A percentile compares a stretch with the other conserved stretches of the same genome.
Conservation (phyloP, 2,329 filamentous ascomycete genomes). For the Myriosclerotinia duriaeana region DNA sequence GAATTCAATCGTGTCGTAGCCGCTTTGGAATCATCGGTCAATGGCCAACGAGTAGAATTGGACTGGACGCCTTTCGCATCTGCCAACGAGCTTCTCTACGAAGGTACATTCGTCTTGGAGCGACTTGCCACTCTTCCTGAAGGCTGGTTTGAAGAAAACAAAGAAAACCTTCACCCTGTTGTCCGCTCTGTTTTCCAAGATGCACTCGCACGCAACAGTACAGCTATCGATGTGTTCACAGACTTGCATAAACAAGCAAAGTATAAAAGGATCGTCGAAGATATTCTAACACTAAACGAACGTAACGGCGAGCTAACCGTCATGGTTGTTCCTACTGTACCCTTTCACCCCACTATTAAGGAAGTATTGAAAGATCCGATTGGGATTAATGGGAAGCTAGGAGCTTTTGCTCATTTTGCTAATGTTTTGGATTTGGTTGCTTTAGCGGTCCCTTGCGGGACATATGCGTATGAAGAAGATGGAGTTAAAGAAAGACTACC, state of each 20-base stretch:
- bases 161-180: slow-evolving; percentile 50
- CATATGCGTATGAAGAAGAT: slow-evolving; percentile 30
- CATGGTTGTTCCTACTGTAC: slow-evolving; percentile 53
- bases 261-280: slow-evolving; percentile 46
- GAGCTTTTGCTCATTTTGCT: slow-evolving; percentile 53
- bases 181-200: slow-evolving; percentile 48
- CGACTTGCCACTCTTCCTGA: slow-evolving; percentile 47
- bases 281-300: slow-evolving; percentile 41
- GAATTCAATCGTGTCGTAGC: slow-evolving; percentile 47
- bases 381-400: slow-evolving; percentile 49
- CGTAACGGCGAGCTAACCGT: slow-evolving; percentile 41
- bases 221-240: slow-evolving; percentile 50
- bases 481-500: slow-evolving; percentile 39
- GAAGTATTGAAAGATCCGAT: slow-evolving; percentile 53
- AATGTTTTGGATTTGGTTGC: slow-evolving; percentile 56
- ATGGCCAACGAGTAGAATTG: slow-evolving; percentile 38
- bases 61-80: slow-evolving; percentile 50
- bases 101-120: slow-evolving; percentile 53
- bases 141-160: slow-evolving; percentile 47
- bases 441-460: slow-evolving; percentile 40
- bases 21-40: slow-evolving; percentile 42
- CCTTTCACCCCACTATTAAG: slow-evolving; percentile 48
- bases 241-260: slow-evolving; percentile 49
- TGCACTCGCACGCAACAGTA: slow-evolving; percentile 43
- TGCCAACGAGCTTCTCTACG: slow-evolving; percentile 53